These are phyloP conservation scores for Colletotrichum camelliae DNA, from an alignment of 2,329 filamentous ascomycete genomes.

Conservation along the genomic window DNA sequence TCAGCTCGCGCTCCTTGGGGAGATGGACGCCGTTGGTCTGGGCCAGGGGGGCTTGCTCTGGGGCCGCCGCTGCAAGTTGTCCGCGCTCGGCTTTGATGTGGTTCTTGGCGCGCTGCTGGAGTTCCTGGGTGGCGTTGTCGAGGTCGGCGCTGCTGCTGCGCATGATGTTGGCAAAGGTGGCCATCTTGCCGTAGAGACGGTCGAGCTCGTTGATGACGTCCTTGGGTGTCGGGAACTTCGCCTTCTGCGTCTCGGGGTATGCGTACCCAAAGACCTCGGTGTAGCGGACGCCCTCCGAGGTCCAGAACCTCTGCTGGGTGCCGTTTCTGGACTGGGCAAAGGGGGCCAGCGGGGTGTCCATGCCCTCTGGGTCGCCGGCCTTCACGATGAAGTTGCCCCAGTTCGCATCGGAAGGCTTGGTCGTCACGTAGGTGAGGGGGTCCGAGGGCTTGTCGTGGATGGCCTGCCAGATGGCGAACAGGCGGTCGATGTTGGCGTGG, in stretches of 20 bases:
- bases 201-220: slow-evolving; percentile 24
- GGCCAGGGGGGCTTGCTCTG: not conserved
- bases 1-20: not conserved
- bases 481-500: slow-evolving; percentile 16
- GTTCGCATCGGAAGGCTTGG: not conserved
- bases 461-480: slow-evolving; percentile 19
- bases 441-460: slow-evolving; percentile 6
- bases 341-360: slow-evolving; percentile 26
- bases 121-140: not conserved
- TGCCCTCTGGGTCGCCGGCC: slow-evolving; percentile 24
- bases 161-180: slow-evolving; percentile 15
- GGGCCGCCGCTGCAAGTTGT: not conserved
- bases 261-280: slow-evolving; percentile 30
- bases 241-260: slow-evolving; percentile 31
- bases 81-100: not conserved
- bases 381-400: slow-evolving; percentile 35
- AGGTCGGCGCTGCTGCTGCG: not conserved
- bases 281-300: slow-evolving; percentile 28
- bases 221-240: slow-evolving; percentile 21
- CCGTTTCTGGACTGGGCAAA: slow-evolving; percentile 25
- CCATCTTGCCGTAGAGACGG: slow-evolving; percentile 6
- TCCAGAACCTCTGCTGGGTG: slow-evolving; percentile 29
- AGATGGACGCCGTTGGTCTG: not conserved
- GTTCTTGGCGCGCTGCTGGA: not conserved
- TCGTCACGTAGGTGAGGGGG: slow-evolving; percentile 10